Percentiles rank a stretch among this genome's conserved stretches.
Conservation (phyloP, 768 basidiomycete species). For the Pulveroboletus sp. region DNA sequence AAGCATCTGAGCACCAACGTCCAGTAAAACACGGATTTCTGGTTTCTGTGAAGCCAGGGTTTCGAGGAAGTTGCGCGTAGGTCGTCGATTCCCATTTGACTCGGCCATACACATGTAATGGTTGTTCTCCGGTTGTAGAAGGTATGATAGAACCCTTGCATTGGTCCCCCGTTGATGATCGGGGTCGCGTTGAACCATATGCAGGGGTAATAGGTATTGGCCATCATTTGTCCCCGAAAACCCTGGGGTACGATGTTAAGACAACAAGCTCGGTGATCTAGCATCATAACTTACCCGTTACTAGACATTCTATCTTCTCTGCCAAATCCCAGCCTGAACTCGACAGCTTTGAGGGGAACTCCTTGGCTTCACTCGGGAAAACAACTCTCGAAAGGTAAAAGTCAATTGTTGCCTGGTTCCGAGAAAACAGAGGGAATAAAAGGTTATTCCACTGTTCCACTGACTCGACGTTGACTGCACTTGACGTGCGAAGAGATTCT, state of each 20-base stretch:
- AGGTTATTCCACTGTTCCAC: slow-evolving; percentile 6
- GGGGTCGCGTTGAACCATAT: too few species aligned
- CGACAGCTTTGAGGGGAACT: too few species aligned
- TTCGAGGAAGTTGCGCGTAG: slow-evolving; percentile 25
- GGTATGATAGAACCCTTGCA: too few species aligned
- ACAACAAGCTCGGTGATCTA: too few species aligned
- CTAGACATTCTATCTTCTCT: slow-evolving; percentile 9
- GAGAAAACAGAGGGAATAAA: slow-evolving; percentile 12
- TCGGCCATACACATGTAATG: too few species aligned
- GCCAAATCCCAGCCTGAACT: slow-evolving; percentile 28
- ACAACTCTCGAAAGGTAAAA: slow-evolving; percentile 24
- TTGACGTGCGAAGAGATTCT: too few species aligned
- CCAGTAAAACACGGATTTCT: slow-evolving; percentile 40
- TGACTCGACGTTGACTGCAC: too few species aligned
- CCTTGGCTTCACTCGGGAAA: not conserved
- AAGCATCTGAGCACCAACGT: too few species aligned
- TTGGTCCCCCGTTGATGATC: too few species aligned
- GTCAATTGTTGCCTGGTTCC: slow-evolving; percentile 19
- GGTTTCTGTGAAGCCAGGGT: slow-evolving; percentile 31
- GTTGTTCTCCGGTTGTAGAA: too few species aligned
- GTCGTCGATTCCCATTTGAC: slow-evolving; percentile 8
- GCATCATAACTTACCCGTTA: slow-evolving; percentile 12
- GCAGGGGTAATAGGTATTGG: too few species aligned
- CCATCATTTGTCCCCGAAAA: slow-evolving; percentile 28
- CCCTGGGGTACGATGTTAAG: not conserved